Conservation (phyloP, 768 basidiomycete genomes). For the Trametes gibbosa region DNA sequence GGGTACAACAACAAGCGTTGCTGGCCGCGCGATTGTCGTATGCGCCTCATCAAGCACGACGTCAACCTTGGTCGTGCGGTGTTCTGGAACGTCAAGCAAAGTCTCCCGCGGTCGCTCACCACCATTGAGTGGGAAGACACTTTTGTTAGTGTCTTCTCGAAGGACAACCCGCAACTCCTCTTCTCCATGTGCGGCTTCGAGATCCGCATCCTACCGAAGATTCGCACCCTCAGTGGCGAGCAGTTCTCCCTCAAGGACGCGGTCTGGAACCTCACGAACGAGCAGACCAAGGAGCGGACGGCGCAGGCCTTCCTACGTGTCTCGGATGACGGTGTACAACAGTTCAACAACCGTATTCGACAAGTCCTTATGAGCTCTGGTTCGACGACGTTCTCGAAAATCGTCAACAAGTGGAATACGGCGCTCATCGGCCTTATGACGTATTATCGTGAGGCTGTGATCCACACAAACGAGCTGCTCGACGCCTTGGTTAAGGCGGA, state of each 20-base stretch:
- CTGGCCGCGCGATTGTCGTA: conserved; percentile 99
- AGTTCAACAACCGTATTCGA: conserved; percentile 96
- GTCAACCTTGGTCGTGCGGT: conserved; percentile 98
- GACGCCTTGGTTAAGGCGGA: conserved; percentile 97
- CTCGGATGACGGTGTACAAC: conserved; percentile 94
- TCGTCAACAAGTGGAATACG: conserved; percentile 98
- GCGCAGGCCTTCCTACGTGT: conserved; percentile 98
- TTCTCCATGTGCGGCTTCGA: conserved; percentile 99
- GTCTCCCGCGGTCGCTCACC: conserved; percentile 89
- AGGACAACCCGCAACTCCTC: conserved; percentile 94
- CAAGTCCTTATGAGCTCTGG: conserved; percentile 98
- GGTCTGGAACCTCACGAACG: conserved; percentile 96
- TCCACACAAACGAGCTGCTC: conserved; percentile 94
- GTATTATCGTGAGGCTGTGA: conserved; percentile 96
- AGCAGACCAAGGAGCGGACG: conserved; percentile 95
- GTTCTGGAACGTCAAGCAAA: conserved; percentile 99
- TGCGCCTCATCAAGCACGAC: conserved; percentile 99
- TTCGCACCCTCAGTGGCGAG: conserved; percentile 91
- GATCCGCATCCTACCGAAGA: conserved; percentile 95
- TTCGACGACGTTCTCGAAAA: conserved; percentile 98
- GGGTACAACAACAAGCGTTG: conserved; percentile 99
- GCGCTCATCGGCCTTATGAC: conserved; percentile 96
- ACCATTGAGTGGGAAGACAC: conserved; percentile 99
- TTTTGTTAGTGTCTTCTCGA: conserved; percentile 94
- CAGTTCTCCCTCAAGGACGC: conserved; percentile 96